Evolutionary conservation across 2,329 filamentous ascomycete species (phyloP).

Genomic region (Pseudopyrenochaeta lycopersici): DNA sequence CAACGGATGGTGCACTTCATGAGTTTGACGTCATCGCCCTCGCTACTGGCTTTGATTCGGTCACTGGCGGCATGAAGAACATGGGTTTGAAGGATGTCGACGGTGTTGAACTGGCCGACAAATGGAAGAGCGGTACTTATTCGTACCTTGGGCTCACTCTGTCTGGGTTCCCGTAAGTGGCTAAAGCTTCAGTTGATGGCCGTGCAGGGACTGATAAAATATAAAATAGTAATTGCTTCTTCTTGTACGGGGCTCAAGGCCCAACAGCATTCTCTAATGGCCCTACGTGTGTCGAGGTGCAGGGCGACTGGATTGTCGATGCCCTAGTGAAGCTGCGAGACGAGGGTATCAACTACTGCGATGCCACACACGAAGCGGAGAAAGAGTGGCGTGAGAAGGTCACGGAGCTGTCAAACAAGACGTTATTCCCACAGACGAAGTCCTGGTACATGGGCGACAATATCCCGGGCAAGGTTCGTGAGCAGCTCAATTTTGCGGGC

Average conservation of each 20-base stretch:
- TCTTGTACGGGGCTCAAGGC: slow-evolving; percentile 57
- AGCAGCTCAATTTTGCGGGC: slow-evolving; percentile 56
- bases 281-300: slow-evolving; percentile 55
- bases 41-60: slow-evolving; percentile 57
- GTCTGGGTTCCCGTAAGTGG: slow-evolving; percentile 46
- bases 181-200: neutral
- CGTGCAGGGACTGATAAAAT: neutral
- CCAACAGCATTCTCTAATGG: slow-evolving; percentile 59
- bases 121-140: slow-evolving; percentile 53
- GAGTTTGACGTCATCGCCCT: slow-evolving; percentile 57
- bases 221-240: slow-evolving; percentile 43
- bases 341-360: slow-evolving; percentile 51
- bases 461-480: slow-evolving; percentile 56
- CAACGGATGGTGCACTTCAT: slow-evolving; percentile 50
- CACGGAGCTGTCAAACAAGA: slow-evolving; percentile 52
- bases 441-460: slow-evolving; percentile 57
- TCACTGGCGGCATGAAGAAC: slow-evolving; percentile 54
- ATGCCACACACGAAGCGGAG: slow-evolving; percentile 53
- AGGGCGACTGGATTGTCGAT: slow-evolving; percentile 57
- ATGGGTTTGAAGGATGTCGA: slow-evolving; percentile 50
- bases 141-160: slow-evolving; percentile 55
- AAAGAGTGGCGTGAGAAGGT: slow-evolving; percentile 53
- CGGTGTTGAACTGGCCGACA: slow-evolving; percentile 48
- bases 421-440: slow-evolving; percentile 52
- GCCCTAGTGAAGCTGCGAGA: slow-evolving; percentile 50